Evolutionary conservation across 495 filamentous ascomycete genomes (phyloP).

Genomic region (Talaromyces trachyspermus): DNA sequence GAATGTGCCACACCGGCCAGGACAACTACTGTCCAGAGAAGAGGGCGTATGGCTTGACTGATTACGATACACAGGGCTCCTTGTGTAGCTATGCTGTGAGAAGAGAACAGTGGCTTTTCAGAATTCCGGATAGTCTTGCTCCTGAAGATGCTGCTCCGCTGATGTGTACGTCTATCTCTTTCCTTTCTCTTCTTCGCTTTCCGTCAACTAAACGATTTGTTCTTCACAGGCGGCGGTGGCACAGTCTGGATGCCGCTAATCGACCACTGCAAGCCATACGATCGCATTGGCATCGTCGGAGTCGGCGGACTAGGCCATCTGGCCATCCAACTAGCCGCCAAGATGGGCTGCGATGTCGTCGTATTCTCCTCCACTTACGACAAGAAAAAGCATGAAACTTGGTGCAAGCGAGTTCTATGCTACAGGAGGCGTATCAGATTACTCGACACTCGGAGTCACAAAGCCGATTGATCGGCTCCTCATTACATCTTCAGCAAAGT

Average conservation of each 20-base stretch:
- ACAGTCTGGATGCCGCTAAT: conserved; percentile 18
- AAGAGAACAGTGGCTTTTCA: conserved; percentile 46
- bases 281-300: conserved; percentile 45
- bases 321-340: conserved; percentile 50
- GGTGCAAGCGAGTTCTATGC: conserved; percentile 48
- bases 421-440: background rate
- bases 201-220: background rate
- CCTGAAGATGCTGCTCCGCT: conserved; percentile 43
- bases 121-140: conserved; percentile 41
- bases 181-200: background rate
- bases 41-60: conserved; percentile 39
- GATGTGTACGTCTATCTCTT: conserved; percentile 51
- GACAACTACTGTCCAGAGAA: conserved; percentile 43
- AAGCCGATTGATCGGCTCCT: background rate
- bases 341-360: conserved; percentile 51
- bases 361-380: conserved; percentile 46
- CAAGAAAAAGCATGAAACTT: conserved; percentile 42
- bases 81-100: conserved; percentile 48
- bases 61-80: conserved; percentile 46
- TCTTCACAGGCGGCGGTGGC: conserved; percentile 20
- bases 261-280: conserved; percentile 22
- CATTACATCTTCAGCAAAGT: background rate
- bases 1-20: conserved; percentile 43
- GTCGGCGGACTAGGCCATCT: conserved; percentile 54
- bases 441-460: background rate